Base-by-base conservation (phyloP, 495 filamentous ascomycete genomes). In the Glonium stellatum region DNA sequence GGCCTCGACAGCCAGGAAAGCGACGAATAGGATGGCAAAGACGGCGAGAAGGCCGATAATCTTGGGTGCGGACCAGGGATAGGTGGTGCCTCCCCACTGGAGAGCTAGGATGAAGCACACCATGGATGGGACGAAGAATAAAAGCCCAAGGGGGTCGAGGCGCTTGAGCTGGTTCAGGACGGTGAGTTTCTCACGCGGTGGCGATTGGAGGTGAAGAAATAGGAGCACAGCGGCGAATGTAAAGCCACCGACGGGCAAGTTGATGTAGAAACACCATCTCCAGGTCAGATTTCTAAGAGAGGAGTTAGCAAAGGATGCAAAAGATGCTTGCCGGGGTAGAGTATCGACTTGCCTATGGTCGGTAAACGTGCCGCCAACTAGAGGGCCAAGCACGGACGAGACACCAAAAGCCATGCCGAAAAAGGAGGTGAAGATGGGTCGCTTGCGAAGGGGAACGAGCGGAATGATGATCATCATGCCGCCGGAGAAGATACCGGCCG, bases 31-130 rank as follows among this genome's bases (percentile, higher is more conserved):
- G 1, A 95, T 70, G 18, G 75, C 86, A 55, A 84, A 87, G n/a
- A 87, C 66, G 11, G 87, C 77, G 50, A 93, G 82, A 2, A 93
- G 76, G 3, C 78, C 79, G 55, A 92, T 87, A 62, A 91, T 84
- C 12, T 83, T 81, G 41, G 77, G 80, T 59, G 77, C 77, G 46
- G 59, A 67, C 89, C 89, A 95, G 0, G 72, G 56, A 61, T 90
- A 89, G 31, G 73, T 79, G 0, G 78, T 77, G 8, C 89, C 90
- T 44, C 61, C 61, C 65, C 65, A 68, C 46, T 68, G 65, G 12
- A 65, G 55, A 13, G 62, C 62, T 0, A 68, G 59, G 21, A 68
- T 46, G 10, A 68, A 50, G 55, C 60, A 63, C 18, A 63, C 22
- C 22, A 63, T 59, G 31, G 60, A 54, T 8, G 60, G 48, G n/a